These are phyloP conservation scores for Fragaria iinumae DNA, from an alignment of 306 rosid species.

Conservation along the genomic window DNA sequence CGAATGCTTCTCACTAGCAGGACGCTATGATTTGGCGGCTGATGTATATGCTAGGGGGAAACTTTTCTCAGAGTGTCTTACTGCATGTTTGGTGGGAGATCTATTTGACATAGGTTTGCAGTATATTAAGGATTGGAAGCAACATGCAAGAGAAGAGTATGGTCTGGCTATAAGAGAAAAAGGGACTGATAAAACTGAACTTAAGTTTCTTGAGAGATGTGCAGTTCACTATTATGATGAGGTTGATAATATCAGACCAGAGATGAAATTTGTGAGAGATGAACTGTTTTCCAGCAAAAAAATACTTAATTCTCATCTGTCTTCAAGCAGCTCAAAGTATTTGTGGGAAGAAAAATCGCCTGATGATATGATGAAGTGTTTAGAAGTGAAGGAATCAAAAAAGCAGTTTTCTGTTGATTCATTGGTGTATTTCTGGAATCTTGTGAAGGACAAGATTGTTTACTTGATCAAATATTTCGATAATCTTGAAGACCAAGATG, in stretches of 20 bases:
- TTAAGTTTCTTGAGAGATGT: constrained; percentile 51
- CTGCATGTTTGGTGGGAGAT: constrained; percentile 43
- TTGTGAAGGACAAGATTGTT: constrained; percentile 48
- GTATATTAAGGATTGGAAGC: constrained; percentile 54
- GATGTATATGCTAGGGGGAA: constrained; percentile 48
- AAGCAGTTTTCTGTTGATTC: constrained; percentile 49
- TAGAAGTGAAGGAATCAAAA: constrained; percentile 24
- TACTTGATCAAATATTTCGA: constrained; percentile 36
- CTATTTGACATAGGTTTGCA: constrained; percentile 50
- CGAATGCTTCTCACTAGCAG: constrained; percentile 57
- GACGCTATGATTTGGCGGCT: constrained; percentile 46
- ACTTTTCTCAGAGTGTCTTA: constrained; percentile 44
- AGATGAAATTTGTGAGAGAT: constrained; percentile 45
- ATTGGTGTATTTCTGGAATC: constrained; percentile 57
- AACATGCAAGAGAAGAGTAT: constrained; percentile 30
- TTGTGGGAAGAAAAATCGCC: constrained; percentile 32
- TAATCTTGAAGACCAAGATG: constrained; percentile 22
- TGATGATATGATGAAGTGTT: constrained; percentile 15
- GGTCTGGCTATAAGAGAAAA: constrained; percentile 1
- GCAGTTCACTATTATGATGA: constrained; percentile 48
- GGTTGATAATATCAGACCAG: constrained; percentile 40
- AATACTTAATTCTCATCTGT: constrained; percentile 50
- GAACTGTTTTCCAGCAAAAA: constrained; percentile 45
- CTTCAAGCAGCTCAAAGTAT: constrained; percentile 23
- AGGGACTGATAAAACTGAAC: constrained; percentile 24